Evolutionary conservation across 2,329 filamentous ascomycete genomes (phyloP).

Genomic region (Microdochium paspali): DNA sequence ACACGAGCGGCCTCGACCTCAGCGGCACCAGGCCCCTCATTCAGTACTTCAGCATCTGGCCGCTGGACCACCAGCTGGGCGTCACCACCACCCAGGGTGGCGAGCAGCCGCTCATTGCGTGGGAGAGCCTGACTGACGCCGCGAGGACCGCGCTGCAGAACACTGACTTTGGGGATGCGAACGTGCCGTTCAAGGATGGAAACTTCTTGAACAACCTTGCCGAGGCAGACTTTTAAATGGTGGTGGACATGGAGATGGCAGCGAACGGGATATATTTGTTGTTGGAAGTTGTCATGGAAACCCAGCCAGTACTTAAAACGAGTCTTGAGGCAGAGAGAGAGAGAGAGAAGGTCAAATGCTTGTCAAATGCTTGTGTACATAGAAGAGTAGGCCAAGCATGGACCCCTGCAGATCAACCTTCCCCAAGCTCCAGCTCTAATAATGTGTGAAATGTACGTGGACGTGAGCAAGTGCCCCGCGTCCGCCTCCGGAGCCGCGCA

Average conservation of each 20-base stretch:
- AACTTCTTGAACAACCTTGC: slow-evolving; percentile 12
- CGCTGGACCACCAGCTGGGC: slow-evolving; percentile 24
- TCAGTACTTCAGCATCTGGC: slow-evolving; percentile 19
- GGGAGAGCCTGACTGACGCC: slow-evolving; percentile 23
- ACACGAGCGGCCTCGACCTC: slow-evolving; percentile 11
- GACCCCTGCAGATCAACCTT: too few relatives aligned
- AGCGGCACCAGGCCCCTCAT: slow-evolving; percentile 18
- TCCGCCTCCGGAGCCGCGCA: too few relatives aligned
- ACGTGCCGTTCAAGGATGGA: slow-evolving; percentile 26
- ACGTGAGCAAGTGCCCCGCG: too few relatives aligned
- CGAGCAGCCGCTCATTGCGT: slow-evolving; percentile 28
- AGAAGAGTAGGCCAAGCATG: too few relatives aligned
- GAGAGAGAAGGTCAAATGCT: too few relatives aligned
- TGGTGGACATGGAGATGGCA: background rate
- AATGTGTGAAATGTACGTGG: too few relatives aligned
- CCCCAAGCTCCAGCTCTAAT: too few relatives aligned
- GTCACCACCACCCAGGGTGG: slow-evolving; percentile 23
- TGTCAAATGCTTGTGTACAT: too few relatives aligned
- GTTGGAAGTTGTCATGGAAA: too few relatives aligned
- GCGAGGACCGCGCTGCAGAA: slow-evolving; percentile 21
- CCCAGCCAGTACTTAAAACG: too few relatives aligned
- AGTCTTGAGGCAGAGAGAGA: too few relatives aligned
- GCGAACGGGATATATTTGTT: too few relatives aligned
- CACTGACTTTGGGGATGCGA: slow-evolving; percentile 28
- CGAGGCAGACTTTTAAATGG: slow-evolving; percentile 7